A percentile compares a stretch with the other conserved stretches of the same genome.
Evolutionary conservation across 163 green algal genomes (phyloP).

Genomic region (Scenedesmus sp.): DNA sequence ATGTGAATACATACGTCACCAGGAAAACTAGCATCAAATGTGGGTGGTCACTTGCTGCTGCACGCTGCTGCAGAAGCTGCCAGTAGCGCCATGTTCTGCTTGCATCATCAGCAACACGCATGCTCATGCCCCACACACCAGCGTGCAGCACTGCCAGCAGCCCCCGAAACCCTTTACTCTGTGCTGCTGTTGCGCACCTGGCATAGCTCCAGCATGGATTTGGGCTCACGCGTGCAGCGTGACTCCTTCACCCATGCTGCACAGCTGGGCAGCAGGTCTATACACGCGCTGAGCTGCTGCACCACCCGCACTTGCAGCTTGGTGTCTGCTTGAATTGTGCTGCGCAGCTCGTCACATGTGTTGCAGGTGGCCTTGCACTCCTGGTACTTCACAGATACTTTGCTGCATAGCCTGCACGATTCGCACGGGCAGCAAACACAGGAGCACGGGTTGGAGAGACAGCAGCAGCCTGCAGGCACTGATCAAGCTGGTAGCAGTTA

Average conservation of each 20-base stretch:
- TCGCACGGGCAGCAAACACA: no score
- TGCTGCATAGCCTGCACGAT: slow-evolving; percentile 2
- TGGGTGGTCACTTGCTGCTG: neutral
- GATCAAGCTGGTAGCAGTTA: neutral
- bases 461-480: neutral
- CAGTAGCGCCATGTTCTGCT: neutral
- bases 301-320: slow-evolving; percentile 39
- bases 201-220: slow-evolving; percentile 44
- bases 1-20: neutral
- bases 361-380: slow-evolving; percentile 42
- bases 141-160: neutral
- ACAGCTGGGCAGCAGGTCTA: slow-evolving; percentile 38
- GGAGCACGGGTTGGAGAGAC: no score
- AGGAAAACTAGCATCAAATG: neutral
- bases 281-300: slow-evolving; percentile 21
- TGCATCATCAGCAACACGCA: neutral
- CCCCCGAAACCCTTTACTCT: neutral
- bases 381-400: slow-evolving; percentile 31
- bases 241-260: slow-evolving; percentile 12
- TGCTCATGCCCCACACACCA: neutral
- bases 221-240: slow-evolving; percentile 26
- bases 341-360: slow-evolving; percentile 31
- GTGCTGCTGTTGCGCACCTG: slow-evolving; percentile 4
- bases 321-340: slow-evolving; percentile 37
- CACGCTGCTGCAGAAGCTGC: neutral